Conservation (phyloP, 257 asterid genomes). For the Capsicum rhomboideum region DNA sequence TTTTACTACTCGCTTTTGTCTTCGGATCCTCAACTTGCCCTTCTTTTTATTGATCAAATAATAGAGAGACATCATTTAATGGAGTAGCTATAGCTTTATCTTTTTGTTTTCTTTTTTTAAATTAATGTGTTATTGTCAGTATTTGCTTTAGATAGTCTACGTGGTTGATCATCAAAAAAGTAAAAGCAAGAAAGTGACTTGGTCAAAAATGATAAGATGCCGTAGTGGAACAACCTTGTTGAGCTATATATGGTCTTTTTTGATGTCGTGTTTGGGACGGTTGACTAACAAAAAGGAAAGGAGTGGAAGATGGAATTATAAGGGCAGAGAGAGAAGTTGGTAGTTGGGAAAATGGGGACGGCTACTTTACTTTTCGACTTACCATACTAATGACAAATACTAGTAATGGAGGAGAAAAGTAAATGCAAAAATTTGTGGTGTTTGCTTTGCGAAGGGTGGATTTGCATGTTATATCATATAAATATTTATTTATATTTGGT, state of each 20-base stretch:
- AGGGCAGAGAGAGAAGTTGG: not conserved
- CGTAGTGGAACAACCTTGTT: not conserved
- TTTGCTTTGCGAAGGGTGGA: not conserved
- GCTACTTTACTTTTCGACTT: constrained; percentile 1
- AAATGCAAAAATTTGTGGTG: not conserved
- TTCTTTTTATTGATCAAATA: not conserved
- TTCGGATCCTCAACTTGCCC: not conserved
- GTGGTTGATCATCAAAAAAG: not conserved
- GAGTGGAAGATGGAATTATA: not conserved
- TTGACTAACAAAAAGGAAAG: constrained; percentile 7
- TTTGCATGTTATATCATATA: not conserved
- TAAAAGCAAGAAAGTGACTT: not conserved
- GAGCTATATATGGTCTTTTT: not conserved
- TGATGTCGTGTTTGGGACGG: constrained; percentile 6
- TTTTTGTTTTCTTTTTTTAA: not conserved
- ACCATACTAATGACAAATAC: not conserved
- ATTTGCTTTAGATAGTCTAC: not conserved
- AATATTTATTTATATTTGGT: too few species aligned
- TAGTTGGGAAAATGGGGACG: constrained; percentile 7
- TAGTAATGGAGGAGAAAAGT: not conserved
- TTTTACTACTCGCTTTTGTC: not conserved
- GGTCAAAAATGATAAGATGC: constrained; percentile 9
- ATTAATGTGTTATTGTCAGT: not conserved
- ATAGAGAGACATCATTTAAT: not conserved
- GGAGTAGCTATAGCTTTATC: not conserved